Base-by-base conservation (phyloP, 306 rosid genomes). In the Chamaecrista fasciculata region DNA sequence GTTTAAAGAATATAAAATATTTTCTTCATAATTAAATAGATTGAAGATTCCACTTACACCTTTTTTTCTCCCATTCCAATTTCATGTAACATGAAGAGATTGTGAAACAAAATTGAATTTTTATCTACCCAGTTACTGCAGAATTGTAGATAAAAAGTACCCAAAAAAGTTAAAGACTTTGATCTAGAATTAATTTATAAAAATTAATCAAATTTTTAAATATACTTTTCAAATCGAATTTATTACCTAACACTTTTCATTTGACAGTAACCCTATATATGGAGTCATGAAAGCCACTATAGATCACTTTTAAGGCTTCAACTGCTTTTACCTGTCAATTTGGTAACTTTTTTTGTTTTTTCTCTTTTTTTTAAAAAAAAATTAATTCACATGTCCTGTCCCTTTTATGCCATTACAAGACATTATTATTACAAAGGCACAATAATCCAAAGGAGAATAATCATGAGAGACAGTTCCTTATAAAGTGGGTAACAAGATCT, bases 401-500 rank as follows among this genome's bases (percentile, higher is more conserved):
- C n/a, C n/a, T 9, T 40, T 67, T 69, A 12, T 16, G 11, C 20
- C 63, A 34, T 67, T 69, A 51, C 79, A 53, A 24, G 59, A 19
- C 55, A 48, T 46, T 43, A 53, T 61, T 19, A 57, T 52, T 68
- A 21, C 48, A 53, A 58, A 50, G 46, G 46, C 73, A 80, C 43
- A 66, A 77, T 53, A 46, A 43, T 52, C 64, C 78, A 74, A 66
- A 61, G 64, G 56, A 56, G 64, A 76, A 49, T 80, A 76, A 57
- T 81, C 63, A 79, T 64, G 29, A 76, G 70, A 66, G 76, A 70
- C 56, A 73, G 39, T 48, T 56, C 40, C 65, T 53, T 52, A 61
- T 69, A 48, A 60, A 70, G 55, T 40, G 40, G 70, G 75, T 43
- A 65, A 56, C 62, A 56, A 74, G 59, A 46, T 33, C 36, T 68